phyloP scores from a whole-genome alignment of 2,329 filamentous ascomycete species.

The Ophiocordyceps unilateralis region DNA sequence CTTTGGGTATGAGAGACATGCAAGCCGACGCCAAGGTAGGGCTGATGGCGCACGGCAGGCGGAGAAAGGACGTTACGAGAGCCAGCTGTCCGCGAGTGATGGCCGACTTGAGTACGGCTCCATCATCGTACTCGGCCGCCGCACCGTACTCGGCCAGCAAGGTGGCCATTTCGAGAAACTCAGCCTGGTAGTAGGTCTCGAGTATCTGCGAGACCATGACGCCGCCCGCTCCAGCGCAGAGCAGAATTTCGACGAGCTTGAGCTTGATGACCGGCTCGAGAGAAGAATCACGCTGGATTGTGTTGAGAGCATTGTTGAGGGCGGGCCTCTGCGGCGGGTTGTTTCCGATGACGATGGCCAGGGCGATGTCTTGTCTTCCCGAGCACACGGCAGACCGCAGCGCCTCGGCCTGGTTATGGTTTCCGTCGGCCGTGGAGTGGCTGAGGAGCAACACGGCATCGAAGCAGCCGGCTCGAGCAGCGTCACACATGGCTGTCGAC shows the following conservation, averaged over 20 bases:
- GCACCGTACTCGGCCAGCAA: conserved; percentile 36
- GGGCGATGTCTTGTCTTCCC: conserved; percentile 33
- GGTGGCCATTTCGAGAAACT: conserved; percentile 35
- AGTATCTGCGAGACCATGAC: conserved; percentile 30
- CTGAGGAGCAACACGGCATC: conserved; percentile 32
- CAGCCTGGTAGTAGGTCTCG: conserved; percentile 27
- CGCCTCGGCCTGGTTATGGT: conserved; percentile 32
- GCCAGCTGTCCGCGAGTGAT: conserved; percentile 26
- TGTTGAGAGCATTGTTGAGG: conserved; percentile 32
- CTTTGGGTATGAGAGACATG: conserved; percentile 28
- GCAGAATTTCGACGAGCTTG: conserved; percentile 34
- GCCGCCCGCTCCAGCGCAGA: conserved; percentile 40
- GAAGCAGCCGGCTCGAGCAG: conserved; percentile 29
- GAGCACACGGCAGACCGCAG: conserved; percentile 30
- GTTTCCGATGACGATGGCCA: conserved; percentile 35
- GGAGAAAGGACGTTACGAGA: conserved; percentile 29
- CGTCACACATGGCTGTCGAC: conserved; percentile 34
- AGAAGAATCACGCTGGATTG: conserved; percentile 26
- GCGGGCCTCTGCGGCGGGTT: conserved; percentile 30
- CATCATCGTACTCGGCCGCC: conserved; percentile 36
- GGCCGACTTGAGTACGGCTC: conserved; percentile 28
- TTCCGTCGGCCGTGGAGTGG: conserved; percentile 34
- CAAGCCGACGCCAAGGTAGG: conserved; percentile 31
- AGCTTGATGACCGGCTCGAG: conserved; percentile 31
- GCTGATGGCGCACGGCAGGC: conserved; percentile 23